A percentile compares a stretch with the other conserved stretches of the same genome.
phyloP scores from a whole-genome alignment of 176 grass and related monocot genomes.

The Avena sativa region DNA sequence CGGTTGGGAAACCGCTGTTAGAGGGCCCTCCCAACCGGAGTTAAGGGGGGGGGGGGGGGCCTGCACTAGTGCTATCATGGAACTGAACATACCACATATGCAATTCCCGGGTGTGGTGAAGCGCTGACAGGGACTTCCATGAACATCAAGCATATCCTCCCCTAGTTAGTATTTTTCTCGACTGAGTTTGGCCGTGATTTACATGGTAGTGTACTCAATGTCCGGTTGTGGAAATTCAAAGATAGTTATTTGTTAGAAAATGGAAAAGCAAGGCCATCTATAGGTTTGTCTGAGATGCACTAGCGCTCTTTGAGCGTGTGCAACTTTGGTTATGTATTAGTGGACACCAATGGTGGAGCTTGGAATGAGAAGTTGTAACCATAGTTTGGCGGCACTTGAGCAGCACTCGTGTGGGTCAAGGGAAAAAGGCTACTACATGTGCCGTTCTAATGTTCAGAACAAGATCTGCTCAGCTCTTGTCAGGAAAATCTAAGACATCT shows the following conservation, averaged over 20 bases:
- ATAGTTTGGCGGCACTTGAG: neutral
- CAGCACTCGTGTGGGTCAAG: neutral
- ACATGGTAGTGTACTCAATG: neutral
- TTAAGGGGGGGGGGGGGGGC: no score
- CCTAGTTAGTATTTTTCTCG: neutral
- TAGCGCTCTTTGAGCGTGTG: neutral
- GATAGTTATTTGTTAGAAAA: neutral
- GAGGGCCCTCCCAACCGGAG: no score
- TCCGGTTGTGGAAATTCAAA: neutral
- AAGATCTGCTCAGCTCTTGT: no score
- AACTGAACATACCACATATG: neutral
- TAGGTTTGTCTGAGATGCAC: neutral
- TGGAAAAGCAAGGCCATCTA: neutral
- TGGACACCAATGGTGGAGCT: neutral
- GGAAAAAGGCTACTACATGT: neutral
- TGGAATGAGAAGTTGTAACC: neutral
- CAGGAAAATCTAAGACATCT: no score
- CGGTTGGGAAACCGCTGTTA: no score
- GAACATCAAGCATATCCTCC: slow-evolving; percentile 34
- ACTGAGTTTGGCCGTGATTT: slow-evolving; percentile 26
- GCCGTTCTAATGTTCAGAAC: neutral
- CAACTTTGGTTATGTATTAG: neutral
- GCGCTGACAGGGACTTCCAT: slow-evolving; percentile 42
- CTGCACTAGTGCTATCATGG: no score
- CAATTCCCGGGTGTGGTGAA: slow-evolving; percentile 31